Conservation (phyloP, 768 basidiomycete genomes). For the Lanmaoa rubissima region DNA sequence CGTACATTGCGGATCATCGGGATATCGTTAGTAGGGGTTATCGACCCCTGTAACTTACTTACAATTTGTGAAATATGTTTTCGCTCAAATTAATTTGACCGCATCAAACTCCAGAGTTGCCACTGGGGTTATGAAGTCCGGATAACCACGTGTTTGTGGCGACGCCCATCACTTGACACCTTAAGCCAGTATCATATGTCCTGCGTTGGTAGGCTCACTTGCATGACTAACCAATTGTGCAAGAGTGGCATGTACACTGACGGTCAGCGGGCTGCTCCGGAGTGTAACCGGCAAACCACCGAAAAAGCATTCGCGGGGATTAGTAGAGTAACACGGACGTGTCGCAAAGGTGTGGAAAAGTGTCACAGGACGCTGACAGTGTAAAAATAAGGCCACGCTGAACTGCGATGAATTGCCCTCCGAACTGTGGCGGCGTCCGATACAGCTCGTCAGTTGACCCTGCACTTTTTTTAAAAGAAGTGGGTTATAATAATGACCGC, state of each 20-base stretch:
- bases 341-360: neutral
- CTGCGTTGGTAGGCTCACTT: neutral
- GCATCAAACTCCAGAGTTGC: neutral
- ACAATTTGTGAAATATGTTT: neutral
- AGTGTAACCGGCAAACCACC: neutral
- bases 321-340: neutral
- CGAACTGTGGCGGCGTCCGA: constrained; percentile 1
- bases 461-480: neutral
- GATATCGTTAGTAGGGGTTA: neutral
- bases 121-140: neutral
- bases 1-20: neutral
- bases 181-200: constrained; percentile 1
- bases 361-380: constrained; percentile 1
- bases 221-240: neutral
- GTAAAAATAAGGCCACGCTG: constrained; percentile 4
- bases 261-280: neutral
- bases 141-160: constrained; percentile 1
- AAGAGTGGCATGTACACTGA: neutral
- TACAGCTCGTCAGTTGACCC: neutral
- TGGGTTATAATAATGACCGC: constrained; percentile 10
- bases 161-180: neutral
- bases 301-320: neutral
- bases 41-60: neutral
- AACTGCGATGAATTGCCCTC: neutral
- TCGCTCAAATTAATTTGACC: neutral